Evolutionary conservation across 208 protist genomes (phyloP).

Genomic region (Trypanosoma grayi): DNA sequence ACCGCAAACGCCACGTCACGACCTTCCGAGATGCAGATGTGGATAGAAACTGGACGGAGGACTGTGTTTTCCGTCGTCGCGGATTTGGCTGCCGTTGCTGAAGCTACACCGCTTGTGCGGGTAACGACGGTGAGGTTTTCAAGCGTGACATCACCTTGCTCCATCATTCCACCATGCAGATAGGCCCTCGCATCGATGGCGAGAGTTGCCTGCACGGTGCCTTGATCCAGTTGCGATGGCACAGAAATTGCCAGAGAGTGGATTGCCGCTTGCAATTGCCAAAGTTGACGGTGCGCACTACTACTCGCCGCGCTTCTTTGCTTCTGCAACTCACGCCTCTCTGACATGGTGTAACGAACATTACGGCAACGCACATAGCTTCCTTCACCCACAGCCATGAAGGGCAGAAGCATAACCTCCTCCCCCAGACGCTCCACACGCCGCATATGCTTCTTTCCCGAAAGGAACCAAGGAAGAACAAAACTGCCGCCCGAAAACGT

Average conservation of each 20-base stretch:
- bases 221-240: neutral
- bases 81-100: neutral
- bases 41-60: slow-evolving; percentile 8
- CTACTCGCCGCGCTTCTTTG: neutral
- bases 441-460: slow-evolving; percentile 2
- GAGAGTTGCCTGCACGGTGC: slow-evolving; percentile 1
- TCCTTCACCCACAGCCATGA: slow-evolving; percentile 67
- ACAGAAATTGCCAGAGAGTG: neutral
- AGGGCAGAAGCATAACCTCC: slow-evolving; percentile 55
- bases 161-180: slow-evolving; percentile 4
- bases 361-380: slow-evolving; percentile 65
- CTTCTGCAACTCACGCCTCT: slow-evolving; percentile 3
- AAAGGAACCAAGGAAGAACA: slow-evolving; percentile 35
- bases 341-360: slow-evolving; percentile 46
- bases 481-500: slow-evolving; percentile 60
- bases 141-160: slow-evolving; percentile 3
- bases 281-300: neutral
- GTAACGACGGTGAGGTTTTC: slow-evolving; percentile 11
- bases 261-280: neutral
- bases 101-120: neutral
- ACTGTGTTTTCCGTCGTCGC: slow-evolving; percentile 5
- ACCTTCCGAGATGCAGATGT: slow-evolving; percentile 2
- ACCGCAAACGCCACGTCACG: slow-evolving; percentile 1
- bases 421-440: slow-evolving; percentile 31
- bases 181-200: neutral